These are phyloP conservation scores for Exophiala phaeomuriformis DNA, from an alignment of 2,329 filamentous ascomycete genomes.

Conservation along the genomic window DNA sequence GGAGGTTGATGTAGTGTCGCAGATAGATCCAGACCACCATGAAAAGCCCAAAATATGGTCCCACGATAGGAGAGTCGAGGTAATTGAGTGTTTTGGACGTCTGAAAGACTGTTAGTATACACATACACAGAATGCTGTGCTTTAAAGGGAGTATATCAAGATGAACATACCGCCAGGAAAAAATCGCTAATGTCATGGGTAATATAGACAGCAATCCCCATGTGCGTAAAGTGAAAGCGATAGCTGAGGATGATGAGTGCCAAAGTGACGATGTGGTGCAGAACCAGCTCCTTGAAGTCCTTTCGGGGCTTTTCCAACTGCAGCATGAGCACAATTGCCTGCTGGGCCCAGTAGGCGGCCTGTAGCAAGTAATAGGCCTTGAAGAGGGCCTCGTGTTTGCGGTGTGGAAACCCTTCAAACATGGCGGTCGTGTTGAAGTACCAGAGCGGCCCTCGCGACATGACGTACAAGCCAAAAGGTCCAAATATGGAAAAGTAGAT, in stretches of 20 bases:
- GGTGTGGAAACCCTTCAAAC: constrained; percentile 76
- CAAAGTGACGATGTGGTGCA: constrained; percentile 77
- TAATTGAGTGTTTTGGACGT: constrained; percentile 84
- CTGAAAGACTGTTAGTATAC: constrained; percentile 35
- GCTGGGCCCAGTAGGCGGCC: constrained; percentile 83
- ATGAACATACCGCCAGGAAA: constrained; percentile 66
- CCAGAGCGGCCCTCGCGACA: constrained; percentile 64
- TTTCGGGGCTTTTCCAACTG: constrained; percentile 82
- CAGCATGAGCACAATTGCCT: constrained; percentile 71
- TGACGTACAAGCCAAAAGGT: constrained; percentile 73
- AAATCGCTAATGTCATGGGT: constrained; percentile 87
- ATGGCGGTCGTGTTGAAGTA: constrained; percentile 80
- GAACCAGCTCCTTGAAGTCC: constrained; percentile 81
- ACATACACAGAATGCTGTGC: neutral
- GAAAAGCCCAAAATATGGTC: constrained; percentile 72
- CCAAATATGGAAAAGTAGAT: constrained; percentile 74
- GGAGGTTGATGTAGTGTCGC: constrained; percentile 57
- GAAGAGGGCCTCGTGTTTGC: constrained; percentile 65
- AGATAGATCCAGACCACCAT: constrained; percentile 75
- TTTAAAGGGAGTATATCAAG: neutral
- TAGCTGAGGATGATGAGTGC: constrained; percentile 73
- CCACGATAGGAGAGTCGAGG: constrained; percentile 63
- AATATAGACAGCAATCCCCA: constrained; percentile 79
- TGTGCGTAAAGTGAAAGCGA: constrained; percentile 86
- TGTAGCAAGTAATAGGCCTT: constrained; percentile 90